Conservation (phyloP, 108 stramenopile species). For the Poteriospumella lacustris region DNA sequence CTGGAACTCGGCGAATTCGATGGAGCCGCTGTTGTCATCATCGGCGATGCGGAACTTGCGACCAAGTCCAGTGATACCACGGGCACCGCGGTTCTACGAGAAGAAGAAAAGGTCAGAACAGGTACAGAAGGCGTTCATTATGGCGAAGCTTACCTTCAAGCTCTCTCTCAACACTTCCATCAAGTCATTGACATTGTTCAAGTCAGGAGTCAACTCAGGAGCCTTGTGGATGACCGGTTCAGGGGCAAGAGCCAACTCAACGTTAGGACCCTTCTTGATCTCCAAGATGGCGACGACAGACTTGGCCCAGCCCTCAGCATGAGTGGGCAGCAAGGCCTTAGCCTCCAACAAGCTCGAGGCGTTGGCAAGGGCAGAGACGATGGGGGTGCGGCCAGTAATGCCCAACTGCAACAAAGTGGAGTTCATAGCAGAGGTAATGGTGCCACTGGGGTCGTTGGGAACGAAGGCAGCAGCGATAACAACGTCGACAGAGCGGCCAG, state of each 20-base stretch:
- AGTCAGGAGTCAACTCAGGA: background rate
- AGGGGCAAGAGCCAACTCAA: background rate
- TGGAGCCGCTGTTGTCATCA: conserved; percentile 13
- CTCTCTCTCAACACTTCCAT: conserved; percentile 12
- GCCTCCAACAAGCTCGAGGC: background rate
- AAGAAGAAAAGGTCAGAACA: background rate
- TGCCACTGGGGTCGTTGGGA: background rate
- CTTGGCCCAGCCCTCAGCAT: background rate
- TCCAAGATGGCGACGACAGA: background rate
- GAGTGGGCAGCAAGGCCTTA: background rate
- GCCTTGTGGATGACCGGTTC: background rate
- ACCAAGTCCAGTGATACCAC: conserved; percentile 8
- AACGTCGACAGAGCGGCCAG: background rate
- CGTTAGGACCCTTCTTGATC: background rate
- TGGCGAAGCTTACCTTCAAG: background rate
- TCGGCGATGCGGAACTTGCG: conserved; percentile 24
- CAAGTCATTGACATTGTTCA: background rate
- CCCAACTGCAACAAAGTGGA: background rate
- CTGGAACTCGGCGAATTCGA: background rate
- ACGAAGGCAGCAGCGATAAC: conserved; percentile 1
- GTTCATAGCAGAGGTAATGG: background rate
- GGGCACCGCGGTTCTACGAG: background rate
- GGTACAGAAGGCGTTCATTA: background rate
- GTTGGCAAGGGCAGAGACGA: background rate
- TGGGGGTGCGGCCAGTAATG: background rate